Evolutionary conservation across 176 grass and related monocot genomes (phyloP), one percentile per base, ranked within the genome.

Genomic region (Pontederia paniculata): DNA sequence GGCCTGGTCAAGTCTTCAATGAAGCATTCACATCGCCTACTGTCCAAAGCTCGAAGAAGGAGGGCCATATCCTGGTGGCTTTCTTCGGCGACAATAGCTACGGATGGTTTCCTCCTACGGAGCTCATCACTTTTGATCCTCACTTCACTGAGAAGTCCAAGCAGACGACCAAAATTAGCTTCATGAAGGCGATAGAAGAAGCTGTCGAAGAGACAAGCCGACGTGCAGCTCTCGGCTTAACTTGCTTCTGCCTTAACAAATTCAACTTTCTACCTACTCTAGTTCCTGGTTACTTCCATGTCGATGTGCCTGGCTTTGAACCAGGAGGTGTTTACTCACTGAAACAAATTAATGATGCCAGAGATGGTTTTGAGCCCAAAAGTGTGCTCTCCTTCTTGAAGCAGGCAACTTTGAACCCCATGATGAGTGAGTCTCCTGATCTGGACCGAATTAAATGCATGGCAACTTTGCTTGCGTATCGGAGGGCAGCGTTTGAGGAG

Each of bases 61-160:
- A 65, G 21, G 71, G 50, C 20, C 59, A 73, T 14, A 18, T 68
- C 18, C 80, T 98, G 18, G 93, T 98, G 22, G 93, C 93, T 47
- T 98, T 98, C 83, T 98, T 91, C 52, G 93, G 93, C 9, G 93
- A 98, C 44, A 87, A 80, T 45, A 98, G 93, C 72, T 91, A 98
- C 42, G 93, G 93, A 9, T 98, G 93, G 93, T 98, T 98, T 54
- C 80, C 88, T 45, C 83, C 86, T 20, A 63, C 74, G 12, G 93
- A 98, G 77, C 75, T 98, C 56, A 61, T 84, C 21, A 83, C 77
- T 19, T 98, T 91, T 71, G 70, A 50, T 18, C 77, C 85, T 13
- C 50, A 88, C 55, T 91, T 79, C 60, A 2, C 9, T 0, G 86
- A 98, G 46, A 77, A 82, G 75, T 67, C 65, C 9, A 70, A 57